Evolutionary conservation across 805 yeast species (phyloP).

Genomic region (Cyberlindnera maclurae): DNA sequence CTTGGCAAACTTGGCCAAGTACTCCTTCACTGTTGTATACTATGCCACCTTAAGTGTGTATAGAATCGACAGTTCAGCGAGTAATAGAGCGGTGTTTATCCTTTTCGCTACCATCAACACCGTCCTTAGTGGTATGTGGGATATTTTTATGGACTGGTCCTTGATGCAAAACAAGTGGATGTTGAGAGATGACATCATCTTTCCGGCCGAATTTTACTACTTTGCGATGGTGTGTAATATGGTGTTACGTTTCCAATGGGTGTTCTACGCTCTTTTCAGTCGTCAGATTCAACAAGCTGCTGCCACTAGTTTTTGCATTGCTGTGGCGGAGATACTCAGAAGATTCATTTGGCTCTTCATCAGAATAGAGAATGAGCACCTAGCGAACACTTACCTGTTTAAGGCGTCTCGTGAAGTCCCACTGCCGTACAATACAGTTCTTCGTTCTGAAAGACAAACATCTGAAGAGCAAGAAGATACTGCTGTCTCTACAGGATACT

Average conservation of each 20-base stretch:
- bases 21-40: constrained; percentile 57
- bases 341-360: constrained; percentile 86
- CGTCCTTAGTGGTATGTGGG: constrained; percentile 71
- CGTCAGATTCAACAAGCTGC: constrained; percentile 82
- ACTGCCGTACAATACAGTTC: constrained; percentile 61
- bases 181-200: constrained; percentile 67
- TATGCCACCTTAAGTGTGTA: constrained; percentile 71
- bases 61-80: constrained; percentile 45
- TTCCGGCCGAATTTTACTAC: constrained; percentile 58
- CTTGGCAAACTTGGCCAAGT: constrained; percentile 80
- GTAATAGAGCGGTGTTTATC: constrained; percentile 52
- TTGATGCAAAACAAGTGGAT: constrained; percentile 60
- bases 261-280: constrained; percentile 77
- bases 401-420: constrained; percentile 86
- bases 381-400: constrained; percentile 77
- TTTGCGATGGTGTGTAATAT: constrained; percentile 68
- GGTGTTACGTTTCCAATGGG: constrained; percentile 81
- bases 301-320: constrained; percentile 74
- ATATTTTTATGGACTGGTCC: constrained; percentile 94
- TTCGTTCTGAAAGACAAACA: constrained; percentile 23
- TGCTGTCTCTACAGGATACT: not conserved
- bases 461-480: not conserved
- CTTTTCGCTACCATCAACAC: constrained; percentile 72
- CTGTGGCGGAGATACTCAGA: constrained; percentile 73
- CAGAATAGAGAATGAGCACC: constrained; percentile 95